These are phyloP conservation scores for Hamamelis virginiana DNA, from an alignment of 164 flowering plant species.

Conservation along the genomic window DNA sequence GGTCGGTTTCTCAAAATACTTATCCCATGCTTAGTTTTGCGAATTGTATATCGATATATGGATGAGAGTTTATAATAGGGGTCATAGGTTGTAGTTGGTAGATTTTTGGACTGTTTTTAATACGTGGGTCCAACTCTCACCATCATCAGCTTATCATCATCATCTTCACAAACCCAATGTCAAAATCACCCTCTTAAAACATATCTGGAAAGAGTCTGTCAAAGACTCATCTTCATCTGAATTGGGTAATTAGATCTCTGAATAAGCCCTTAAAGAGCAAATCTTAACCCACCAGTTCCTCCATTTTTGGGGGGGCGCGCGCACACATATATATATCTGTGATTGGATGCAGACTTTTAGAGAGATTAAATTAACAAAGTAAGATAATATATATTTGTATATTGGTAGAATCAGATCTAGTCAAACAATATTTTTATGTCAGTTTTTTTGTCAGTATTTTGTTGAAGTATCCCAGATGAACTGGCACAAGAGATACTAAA, in stretches of 20 bases:
- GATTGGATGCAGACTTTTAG: neutral
- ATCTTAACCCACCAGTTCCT: neutral
- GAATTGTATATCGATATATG: no score
- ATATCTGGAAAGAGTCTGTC: neutral
- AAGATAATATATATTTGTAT: neutral
- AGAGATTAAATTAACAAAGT: neutral
- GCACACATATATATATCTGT: neutral
- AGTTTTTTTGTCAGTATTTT: neutral
- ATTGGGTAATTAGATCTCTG: no score
- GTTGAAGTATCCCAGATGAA: constrained; percentile 20
- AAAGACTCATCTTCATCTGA: neutral
- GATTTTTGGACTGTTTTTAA: constrained; percentile 11
- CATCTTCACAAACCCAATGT: constrained; percentile 4
- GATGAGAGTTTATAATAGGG: neutral
- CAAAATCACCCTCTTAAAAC: constrained; percentile 5
- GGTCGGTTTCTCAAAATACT: no score
- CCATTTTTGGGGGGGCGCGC: neutral
- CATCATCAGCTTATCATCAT: constrained; percentile 13
- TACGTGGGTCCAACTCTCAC: constrained; percentile 18
- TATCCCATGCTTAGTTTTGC: no score
- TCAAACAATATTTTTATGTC: constrained; percentile 7
- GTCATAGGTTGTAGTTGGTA: constrained; percentile 12
- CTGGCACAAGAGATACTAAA: constrained; percentile 19
- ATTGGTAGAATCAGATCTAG: constrained; percentile 9
- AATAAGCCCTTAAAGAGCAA: neutral